A percentile compares a stretch with the other conserved stretches of the same genome.
These are phyloP conservation scores for Schoenoplectus tabernaemontani DNA, from an alignment of 202 grass and related monocot genomes.

Conservation along the genomic window DNA sequence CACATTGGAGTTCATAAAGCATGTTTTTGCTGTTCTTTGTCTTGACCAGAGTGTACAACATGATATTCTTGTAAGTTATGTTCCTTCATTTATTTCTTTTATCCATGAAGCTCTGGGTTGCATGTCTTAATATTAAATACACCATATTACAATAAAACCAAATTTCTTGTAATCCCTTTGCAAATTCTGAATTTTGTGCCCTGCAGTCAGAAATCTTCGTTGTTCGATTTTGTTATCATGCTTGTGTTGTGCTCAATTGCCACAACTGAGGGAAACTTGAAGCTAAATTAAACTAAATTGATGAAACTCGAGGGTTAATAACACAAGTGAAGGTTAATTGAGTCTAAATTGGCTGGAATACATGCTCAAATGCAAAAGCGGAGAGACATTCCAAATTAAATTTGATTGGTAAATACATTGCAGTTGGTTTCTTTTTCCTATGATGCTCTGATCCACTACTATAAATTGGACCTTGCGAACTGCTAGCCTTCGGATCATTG, in stretches of 20 bases:
- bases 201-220: neutral
- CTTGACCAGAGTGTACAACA: conserved; percentile 90
- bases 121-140: neutral
- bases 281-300: neutral
- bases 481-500: neutral
- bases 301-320: neutral
- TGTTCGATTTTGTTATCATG: neutral
- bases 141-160: neutral
- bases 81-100: conserved; percentile 14
- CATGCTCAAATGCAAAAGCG: neutral
- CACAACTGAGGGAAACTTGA: neutral
- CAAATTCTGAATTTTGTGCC: neutral
- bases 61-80: conserved; percentile 79
- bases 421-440: neutral
- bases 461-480: neutral
- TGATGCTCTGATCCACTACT: neutral
- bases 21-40: conserved; percentile 86
- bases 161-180: neutral
- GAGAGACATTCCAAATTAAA: neutral
- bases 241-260: neutral
- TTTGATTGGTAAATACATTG: neutral
- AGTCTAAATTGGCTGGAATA: neutral
- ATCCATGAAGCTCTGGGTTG: neutral
- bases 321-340: neutral
- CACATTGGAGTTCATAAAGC: conserved; percentile 92